Conservation (phyloP, 495 filamentous ascomycete species). For the Pyrenula aspistea region DNA sequence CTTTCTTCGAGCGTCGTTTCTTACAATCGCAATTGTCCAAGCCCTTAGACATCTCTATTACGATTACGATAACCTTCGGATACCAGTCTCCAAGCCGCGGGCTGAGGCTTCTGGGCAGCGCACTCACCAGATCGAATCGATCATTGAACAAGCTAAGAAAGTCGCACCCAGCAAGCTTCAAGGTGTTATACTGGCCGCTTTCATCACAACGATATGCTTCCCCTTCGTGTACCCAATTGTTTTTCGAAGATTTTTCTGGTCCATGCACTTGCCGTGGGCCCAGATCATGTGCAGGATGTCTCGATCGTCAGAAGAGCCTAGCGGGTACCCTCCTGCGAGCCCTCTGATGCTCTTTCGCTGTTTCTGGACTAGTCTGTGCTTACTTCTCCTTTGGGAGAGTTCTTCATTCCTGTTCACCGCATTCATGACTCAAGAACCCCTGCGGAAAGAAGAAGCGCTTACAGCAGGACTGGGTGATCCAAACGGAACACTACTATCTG, state of each 20-base stretch:
- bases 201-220: constrained; percentile 3
- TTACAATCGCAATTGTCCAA: constrained; percentile 57
- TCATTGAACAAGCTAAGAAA: constrained; percentile 21
- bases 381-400: constrained; percentile 61
- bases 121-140: constrained; percentile 20
- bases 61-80: constrained; percentile 60
- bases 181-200: constrained; percentile 27
- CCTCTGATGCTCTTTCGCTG: constrained; percentile 49
- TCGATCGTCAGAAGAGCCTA: constrained; percentile 47
- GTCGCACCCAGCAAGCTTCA: constrained; percentile 13
- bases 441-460: constrained; percentile 74
- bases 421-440: constrained; percentile 65
- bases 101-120: constrained; percentile 23
- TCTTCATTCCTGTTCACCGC: constrained; percentile 64
- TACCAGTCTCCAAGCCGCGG: constrained; percentile 33
- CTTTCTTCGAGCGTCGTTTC: constrained; percentile 61
- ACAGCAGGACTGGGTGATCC: constrained; percentile 78
- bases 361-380: constrained; percentile 49
- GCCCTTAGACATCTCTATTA: constrained; percentile 53
- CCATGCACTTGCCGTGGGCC: constrained; percentile 51
- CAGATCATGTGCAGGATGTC: constrained; percentile 65
- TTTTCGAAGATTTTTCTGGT: constrained; percentile 53
- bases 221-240: constrained; percentile 52
- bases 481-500: constrained; percentile 78
- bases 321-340: constrained; percentile 39